Base-by-base conservation (phyloP, 2,329 filamentous ascomycete genomes). In the Periconia sp. region DNA sequence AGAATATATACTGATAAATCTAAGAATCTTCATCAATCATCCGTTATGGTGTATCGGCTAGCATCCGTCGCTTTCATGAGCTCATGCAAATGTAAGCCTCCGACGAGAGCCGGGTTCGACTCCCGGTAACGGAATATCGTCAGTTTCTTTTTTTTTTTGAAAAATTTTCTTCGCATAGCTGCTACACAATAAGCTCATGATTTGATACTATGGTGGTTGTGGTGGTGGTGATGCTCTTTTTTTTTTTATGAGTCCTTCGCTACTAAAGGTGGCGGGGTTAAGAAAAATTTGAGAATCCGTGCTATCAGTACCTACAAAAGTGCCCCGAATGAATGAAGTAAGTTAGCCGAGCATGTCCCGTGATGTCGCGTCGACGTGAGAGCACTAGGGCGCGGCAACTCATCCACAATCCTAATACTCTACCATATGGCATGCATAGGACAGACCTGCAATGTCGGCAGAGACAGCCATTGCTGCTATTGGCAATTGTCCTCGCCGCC, bases 111-210 rank as follows among this genome's bases (percentile, higher is more conserved):
- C 52, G 52, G 55, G 55, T 58, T 61, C 57, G 57, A 63, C 48
- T 64, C 60, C 60, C 60, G 60, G 60, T 59, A 56, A 43, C 52
- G 59, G 58, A 60, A 61, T 22, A n/a, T n/a, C n/a, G n/a, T n/a
- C n/a, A n/a, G n/a, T n/a, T n/a, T 4, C 15, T 17, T 28, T 19
- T 38, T 30, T 30, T 38, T 35, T 35, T 35, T 35, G 31, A 12
- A 29, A 5, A 29, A n/a, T 15, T 29, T 15, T 6, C 26, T 15
- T 5, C 5, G 26, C 26, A 5, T 5, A n/a, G n/a, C 23, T 8
- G 23, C n/a, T n/a, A n/a, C n/a, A n/a, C n/a, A n/a, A n/a, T n/a
- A n/a, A n/a, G n/a, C n/a, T n/a, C n/a, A 25, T 8, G 5, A 29
- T 11, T n/a, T 12, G 26, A 29, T n/a, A n/a, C 11, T 29, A 15